Conservation (phyloP, 192 early-diverging fungal species). For the Funneliformis mosseae region DNA sequence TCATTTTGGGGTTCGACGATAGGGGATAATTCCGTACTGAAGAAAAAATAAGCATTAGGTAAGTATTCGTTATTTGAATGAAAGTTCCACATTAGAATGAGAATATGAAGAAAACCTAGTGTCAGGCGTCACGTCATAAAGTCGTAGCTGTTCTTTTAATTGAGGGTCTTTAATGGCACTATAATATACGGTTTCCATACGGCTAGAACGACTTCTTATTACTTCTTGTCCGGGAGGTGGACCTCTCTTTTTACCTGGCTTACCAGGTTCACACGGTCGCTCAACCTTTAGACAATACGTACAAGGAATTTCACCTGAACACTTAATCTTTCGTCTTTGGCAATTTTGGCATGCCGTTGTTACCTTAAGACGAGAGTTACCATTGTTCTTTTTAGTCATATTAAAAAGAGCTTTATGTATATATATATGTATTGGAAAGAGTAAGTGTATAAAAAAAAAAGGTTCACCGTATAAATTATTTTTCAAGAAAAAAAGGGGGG, state of each 20-base stretch:
- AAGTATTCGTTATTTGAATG: too few relatives aligned
- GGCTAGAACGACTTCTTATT: not conserved
- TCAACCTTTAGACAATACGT: constrained; percentile 9
- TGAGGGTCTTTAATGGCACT: not conserved
- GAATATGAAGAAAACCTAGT: too few relatives aligned
- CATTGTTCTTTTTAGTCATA: constrained; percentile 5
- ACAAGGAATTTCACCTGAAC: constrained; percentile 15
- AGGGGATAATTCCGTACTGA: too few relatives aligned
- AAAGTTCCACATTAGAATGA: too few relatives aligned
- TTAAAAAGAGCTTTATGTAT: not conserved
- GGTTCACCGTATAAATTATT: too few relatives aligned
- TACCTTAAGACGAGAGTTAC: constrained; percentile 6
- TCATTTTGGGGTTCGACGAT: too few relatives aligned
- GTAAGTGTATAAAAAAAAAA: too few relatives aligned
- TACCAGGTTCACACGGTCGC: not conserved
- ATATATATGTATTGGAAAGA: too few relatives aligned
- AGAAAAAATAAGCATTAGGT: too few relatives aligned
- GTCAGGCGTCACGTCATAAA: not conserved
- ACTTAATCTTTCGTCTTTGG: constrained; percentile 16
- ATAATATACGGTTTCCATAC: constrained; percentile 4
- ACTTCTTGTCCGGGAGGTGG: constrained; percentile 18
- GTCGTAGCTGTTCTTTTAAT: not conserved
- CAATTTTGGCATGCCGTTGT: constrained; percentile 31
- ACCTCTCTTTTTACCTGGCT: constrained; percentile 26
- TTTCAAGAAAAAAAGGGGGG: too few relatives aligned